Evolutionary conservation across 2,329 filamentous ascomycete genomes (phyloP).

Genomic region (Cladorrhinum sp.): DNA sequence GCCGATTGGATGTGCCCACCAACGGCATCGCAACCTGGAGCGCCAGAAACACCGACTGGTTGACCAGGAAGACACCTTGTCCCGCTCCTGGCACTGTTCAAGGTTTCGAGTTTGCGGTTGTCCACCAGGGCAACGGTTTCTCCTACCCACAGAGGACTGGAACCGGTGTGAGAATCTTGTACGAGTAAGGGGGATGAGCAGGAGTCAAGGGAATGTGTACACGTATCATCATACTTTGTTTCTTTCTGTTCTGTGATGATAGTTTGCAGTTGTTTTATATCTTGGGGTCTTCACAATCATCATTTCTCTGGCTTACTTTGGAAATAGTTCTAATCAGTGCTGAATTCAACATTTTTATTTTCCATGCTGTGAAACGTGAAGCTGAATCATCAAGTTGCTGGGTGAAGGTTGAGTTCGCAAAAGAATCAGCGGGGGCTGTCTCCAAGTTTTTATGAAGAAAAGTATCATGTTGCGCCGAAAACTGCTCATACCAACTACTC

Average conservation of each 20-base stretch:
- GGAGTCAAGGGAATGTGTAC: background rate
- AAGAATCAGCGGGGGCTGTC: too few relatives aligned
- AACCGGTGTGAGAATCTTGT: slow-evolving; percentile 14
- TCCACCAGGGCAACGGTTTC: slow-evolving; percentile 12
- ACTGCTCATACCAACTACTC: too few relatives aligned
- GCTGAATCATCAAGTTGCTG: too few relatives aligned
- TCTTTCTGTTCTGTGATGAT: background rate
- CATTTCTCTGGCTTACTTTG: too few relatives aligned
- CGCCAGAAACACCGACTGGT: slow-evolving; percentile 1
- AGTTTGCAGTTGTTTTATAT: background rate
- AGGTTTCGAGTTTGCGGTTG: slow-evolving; percentile 15
- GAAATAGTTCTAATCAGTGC: too few relatives aligned
- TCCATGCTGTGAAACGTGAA: too few relatives aligned
- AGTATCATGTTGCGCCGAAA: too few relatives aligned
- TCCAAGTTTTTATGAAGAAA: too few relatives aligned
- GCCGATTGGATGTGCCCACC: slow-evolving; percentile 6
- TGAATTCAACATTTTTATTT: too few relatives aligned
- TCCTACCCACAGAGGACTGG: slow-evolving; percentile 9
- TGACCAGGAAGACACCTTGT: slow-evolving; percentile 14
- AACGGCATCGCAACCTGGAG: slow-evolving; percentile 9
- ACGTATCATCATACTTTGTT: background rate
- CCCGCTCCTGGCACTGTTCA: slow-evolving; percentile 8
- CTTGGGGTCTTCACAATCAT: background rate
- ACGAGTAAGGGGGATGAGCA: background rate
- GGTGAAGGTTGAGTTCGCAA: too few relatives aligned